These are phyloP conservation scores for Erodium trifolium DNA, from an alignment of 441 rosid species.

Conservation along the genomic window DNA sequence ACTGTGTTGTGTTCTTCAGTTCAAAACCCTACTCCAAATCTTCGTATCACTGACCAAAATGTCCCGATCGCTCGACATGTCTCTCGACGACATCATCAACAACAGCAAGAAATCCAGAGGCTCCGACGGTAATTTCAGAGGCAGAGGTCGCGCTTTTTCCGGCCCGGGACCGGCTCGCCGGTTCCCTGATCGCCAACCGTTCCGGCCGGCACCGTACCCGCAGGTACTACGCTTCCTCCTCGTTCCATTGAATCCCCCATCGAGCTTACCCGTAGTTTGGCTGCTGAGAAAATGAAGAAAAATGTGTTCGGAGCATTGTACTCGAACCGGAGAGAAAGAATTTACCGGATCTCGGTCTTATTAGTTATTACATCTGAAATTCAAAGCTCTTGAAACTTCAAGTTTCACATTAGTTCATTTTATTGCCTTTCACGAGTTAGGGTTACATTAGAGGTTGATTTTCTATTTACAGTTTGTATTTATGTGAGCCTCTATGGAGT, in stretches of 20 bases:
- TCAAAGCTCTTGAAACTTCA: neutral
- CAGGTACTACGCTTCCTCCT: neutral
- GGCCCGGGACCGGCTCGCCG: slow-evolving; percentile 3
- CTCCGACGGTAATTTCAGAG: neutral
- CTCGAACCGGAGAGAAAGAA: neutral
- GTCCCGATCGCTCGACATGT: slow-evolving; percentile 4
- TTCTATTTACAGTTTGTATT: neutral
- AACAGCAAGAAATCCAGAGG: neutral
- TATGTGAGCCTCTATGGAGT: neutral
- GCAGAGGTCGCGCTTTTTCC: neutral
- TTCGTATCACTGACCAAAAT: neutral
- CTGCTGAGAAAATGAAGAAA: neutral
- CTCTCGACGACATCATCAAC: slow-evolving; percentile 1
- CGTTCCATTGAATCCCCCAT: neutral
- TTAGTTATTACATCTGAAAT: neutral
- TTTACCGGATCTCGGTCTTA: neutral
- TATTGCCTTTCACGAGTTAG: neutral
- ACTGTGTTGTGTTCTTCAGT: neutral
- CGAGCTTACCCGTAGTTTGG: neutral
- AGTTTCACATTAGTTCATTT: neutral
- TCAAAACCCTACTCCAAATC: slow-evolving; percentile 5
- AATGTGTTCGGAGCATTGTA: neutral
- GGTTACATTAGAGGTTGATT: too few species aligned
- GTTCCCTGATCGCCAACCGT: neutral
- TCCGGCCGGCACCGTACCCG: neutral